A percentile compares a stretch with the other conserved stretches of the same genome.
Evolutionary conservation across 2,329 filamentous ascomycete genomes (phyloP).

Genomic region (Dothistroma septosporum): DNA sequence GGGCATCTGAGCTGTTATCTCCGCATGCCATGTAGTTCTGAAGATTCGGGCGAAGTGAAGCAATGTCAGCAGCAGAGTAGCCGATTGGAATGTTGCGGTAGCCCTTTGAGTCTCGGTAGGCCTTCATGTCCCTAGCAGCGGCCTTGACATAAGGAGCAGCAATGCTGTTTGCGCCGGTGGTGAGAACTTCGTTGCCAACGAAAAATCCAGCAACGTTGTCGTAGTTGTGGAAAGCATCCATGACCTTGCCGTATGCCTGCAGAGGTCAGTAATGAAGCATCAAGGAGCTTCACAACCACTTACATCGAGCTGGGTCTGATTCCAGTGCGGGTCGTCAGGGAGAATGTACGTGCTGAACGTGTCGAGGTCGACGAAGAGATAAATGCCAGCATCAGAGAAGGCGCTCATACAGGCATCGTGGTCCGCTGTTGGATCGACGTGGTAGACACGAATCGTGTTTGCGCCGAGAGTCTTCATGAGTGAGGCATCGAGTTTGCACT

Average conservation of each 20-base stretch:
- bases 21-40: slow-evolving; percentile 77
- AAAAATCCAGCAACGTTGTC: slow-evolving; percentile 82
- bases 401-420: slow-evolving; percentile 78
- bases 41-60: slow-evolving; percentile 61
- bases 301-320: slow-evolving; percentile 57
- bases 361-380: slow-evolving; percentile 78
- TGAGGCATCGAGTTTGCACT: slow-evolving; percentile 70
- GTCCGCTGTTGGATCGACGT: slow-evolving; percentile 67
- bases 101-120: slow-evolving; percentile 67
- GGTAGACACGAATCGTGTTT: slow-evolving; percentile 84
- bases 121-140: slow-evolving; percentile 75
- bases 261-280: not conserved
- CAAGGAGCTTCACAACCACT: not conserved
- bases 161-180: slow-evolving; percentile 50
- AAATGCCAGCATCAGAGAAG: slow-evolving; percentile 76
- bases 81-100: slow-evolving; percentile 81
- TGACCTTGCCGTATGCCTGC: slow-evolving; percentile 62
- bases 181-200: slow-evolving; percentile 81
- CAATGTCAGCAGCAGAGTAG: slow-evolving; percentile 83
- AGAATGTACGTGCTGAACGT: slow-evolving; percentile 65
- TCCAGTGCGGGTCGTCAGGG: slow-evolving; percentile 60
- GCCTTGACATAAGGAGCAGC: slow-evolving; percentile 77
- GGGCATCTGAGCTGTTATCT: slow-evolving; percentile 60
- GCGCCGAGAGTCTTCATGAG: slow-evolving; percentile 77
- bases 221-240: slow-evolving; percentile 73